These are phyloP conservation scores for Pilasporangium apinafurcum DNA, from an alignment of 352 stramenopile genomes.

Conservation along the genomic window DNA sequence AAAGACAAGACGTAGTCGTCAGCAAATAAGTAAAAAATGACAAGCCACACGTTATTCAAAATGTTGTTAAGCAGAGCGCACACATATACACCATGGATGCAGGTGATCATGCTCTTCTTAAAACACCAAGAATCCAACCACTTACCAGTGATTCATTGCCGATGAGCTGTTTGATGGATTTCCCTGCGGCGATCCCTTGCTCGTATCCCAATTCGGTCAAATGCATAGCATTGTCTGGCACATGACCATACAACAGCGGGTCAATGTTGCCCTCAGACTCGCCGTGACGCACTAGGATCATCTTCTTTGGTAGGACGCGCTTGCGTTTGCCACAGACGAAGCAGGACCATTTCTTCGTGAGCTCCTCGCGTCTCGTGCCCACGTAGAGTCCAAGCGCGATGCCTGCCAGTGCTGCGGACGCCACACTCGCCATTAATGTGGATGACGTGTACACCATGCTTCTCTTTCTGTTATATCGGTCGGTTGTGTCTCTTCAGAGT, in stretches of 20 bases:
- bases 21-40: not conserved
- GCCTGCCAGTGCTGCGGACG: constrained; percentile 33
- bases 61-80: too few species aligned
- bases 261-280: constrained; percentile 85
- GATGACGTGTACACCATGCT: constrained; percentile 43
- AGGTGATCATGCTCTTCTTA: too few species aligned
- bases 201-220: constrained; percentile 73
- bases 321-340: constrained; percentile 15
- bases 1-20: constrained; percentile 3
- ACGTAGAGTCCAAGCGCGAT: constrained; percentile 30
- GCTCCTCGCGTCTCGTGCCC: not conserved
- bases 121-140: not conserved
- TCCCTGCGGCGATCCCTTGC: constrained; percentile 60
- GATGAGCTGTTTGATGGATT: constrained; percentile 71
- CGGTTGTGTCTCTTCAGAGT: too few species aligned
- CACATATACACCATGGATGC: too few species aligned
- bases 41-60: too few species aligned
- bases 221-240: constrained; percentile 82
- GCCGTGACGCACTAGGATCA: constrained; percentile 84
- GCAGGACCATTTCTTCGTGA: too few species aligned
- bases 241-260: constrained; percentile 60
- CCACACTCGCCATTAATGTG: constrained; percentile 33
- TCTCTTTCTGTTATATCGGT: too few species aligned
- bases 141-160: constrained; percentile 69
- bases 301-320: constrained; percentile 48